phyloP scores from a whole-genome alignment of 306 rosid species.

The Leucaena leucocephala region DNA sequence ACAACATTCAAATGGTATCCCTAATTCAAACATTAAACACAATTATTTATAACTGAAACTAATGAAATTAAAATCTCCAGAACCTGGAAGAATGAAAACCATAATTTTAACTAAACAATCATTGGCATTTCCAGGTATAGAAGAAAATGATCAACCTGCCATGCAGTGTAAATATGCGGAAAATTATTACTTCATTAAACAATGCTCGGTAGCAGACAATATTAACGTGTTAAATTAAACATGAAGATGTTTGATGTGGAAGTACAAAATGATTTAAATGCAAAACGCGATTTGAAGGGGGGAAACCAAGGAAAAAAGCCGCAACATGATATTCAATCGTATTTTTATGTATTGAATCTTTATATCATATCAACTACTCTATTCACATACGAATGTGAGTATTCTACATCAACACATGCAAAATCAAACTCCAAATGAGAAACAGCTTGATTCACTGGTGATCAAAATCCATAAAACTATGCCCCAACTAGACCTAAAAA shows the following conservation, averaged over 20 bases:
- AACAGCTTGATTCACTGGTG: constrained; percentile 60
- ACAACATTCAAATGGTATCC: constrained; percentile 30
- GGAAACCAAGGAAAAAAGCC: constrained; percentile 31
- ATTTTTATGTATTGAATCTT: constrained; percentile 70
- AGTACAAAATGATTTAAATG: constrained; percentile 9
- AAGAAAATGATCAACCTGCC: not conserved
- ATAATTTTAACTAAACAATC: not conserved
- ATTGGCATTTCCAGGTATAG: constrained; percentile 14
- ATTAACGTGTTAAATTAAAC: constrained; percentile 3
- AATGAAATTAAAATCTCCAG: not conserved
- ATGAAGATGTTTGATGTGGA: not conserved
- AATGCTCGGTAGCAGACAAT: constrained; percentile 1
- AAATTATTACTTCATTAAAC: not conserved
- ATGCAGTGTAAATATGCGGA: not conserved
- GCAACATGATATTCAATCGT: constrained; percentile 42
- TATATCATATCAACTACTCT: constrained; percentile 90
- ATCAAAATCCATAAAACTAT: constrained; percentile 55
- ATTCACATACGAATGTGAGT: constrained; percentile 84
- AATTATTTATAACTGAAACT: constrained; percentile 18
- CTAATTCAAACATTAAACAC: not conserved
- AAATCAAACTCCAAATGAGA: constrained; percentile 60
- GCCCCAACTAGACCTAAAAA: constrained; percentile 63
- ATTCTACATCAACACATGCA: constrained; percentile 77
- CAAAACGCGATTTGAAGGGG: constrained; percentile 4
- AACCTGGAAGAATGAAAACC: not conserved